Percentiles rank a stretch among this genome's conserved stretches.
Conservation (phyloP, 2,329 filamentous ascomycete genomes). For the Paracorniculantispora psalliotae region DNA sequence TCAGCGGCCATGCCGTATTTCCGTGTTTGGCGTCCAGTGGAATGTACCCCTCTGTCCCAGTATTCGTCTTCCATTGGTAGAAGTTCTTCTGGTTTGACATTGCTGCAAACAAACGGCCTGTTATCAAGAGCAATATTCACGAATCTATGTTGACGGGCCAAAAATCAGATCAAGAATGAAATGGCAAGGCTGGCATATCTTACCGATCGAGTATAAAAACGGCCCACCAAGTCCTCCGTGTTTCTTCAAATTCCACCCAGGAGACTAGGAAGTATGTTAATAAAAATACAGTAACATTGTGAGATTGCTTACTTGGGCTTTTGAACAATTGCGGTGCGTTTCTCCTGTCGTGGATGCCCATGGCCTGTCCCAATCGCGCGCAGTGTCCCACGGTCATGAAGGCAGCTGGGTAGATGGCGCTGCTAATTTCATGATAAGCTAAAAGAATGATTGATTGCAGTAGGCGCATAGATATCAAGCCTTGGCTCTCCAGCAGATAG, state of each 20-base stretch:
- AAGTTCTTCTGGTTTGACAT: background rate
- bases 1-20: too few relatives aligned
- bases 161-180: background rate
- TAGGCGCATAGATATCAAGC: constrained; percentile 16
- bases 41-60: background rate
- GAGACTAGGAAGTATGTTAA: background rate
- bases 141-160: background rate
- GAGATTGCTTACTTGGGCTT: background rate
- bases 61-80: background rate
- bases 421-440: constrained; percentile 14
- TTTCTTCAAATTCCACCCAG: background rate
- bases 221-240: background rate
- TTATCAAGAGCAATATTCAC: background rate
- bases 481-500: constrained; percentile 15
- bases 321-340: background rate
- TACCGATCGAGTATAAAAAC: background rate
- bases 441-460: constrained; percentile 17
- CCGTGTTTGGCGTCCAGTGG: background rate
- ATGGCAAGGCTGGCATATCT: background rate
- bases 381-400: constrained; percentile 19
- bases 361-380: constrained; percentile 17
- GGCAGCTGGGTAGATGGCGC: constrained; percentile 19
- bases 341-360: constrained; percentile 15
- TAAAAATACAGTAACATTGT: background rate
- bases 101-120: background rate